phyloP scores from a whole-genome alignment of 306 rosid genomes.

The Hippophae tibetana region DNA sequence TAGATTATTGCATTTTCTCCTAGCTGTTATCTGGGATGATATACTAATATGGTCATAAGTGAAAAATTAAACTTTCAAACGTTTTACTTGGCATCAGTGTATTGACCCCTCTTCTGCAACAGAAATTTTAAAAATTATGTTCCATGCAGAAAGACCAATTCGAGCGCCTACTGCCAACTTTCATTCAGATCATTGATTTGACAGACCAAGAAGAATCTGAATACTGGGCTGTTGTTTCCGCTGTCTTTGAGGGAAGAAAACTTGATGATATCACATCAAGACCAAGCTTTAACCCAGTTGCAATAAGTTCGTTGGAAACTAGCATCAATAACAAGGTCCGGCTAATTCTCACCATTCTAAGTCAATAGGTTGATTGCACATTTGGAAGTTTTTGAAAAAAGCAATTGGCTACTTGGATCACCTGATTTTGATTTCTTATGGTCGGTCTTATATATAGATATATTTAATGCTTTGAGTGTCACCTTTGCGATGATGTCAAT shows the following conservation, averaged over 20 bases:
- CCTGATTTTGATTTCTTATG: too few relatives aligned
- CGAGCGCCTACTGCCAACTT: slow-evolving; percentile 82
- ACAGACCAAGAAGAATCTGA: slow-evolving; percentile 80
- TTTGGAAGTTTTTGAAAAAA: neutral
- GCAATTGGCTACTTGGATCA: too few relatives aligned
- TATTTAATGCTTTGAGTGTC: too few relatives aligned
- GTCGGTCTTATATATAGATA: too few relatives aligned
- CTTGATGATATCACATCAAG: slow-evolving; percentile 38
- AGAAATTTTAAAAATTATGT: slow-evolving; percentile 4
- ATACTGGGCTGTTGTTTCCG: slow-evolving; percentile 72
- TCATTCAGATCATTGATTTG: slow-evolving; percentile 84
- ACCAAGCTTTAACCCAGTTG: slow-evolving; percentile 36
- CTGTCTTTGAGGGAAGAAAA: slow-evolving; percentile 77
- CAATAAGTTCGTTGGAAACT: slow-evolving; percentile 53
- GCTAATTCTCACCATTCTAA: slow-evolving; percentile 4
- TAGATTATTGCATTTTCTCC: too few relatives aligned
- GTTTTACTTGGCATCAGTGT: too few relatives aligned
- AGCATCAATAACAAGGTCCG: slow-evolving; percentile 76
- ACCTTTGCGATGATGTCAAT: too few relatives aligned
- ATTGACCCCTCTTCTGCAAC: too few relatives aligned
- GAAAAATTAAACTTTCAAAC: too few relatives aligned
- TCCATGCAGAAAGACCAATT: slow-evolving; percentile 80
- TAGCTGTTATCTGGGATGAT: too few relatives aligned
- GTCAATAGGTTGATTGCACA: neutral
- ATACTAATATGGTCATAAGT: too few relatives aligned